A percentile compares a stretch with the other conserved stretches of the same genome.
Evolutionary conservation across 768 basidiomycete species (phyloP).

Genomic region (Terana coerulea): DNA sequence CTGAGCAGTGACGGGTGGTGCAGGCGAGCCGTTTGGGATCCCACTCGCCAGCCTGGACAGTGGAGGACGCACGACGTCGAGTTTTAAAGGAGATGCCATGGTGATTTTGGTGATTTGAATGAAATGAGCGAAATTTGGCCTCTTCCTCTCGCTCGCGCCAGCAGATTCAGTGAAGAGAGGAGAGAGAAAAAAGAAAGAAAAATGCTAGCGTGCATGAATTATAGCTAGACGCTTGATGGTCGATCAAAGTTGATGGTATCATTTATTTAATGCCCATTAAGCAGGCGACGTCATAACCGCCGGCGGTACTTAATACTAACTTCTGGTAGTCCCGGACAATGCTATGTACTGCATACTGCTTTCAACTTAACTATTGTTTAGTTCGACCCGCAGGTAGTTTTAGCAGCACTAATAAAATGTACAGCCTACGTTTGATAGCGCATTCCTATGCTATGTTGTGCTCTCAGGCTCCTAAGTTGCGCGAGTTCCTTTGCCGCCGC

Average conservation of each 20-base stretch:
- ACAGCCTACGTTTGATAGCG: no score
- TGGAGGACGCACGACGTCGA: slow-evolving; percentile 31
- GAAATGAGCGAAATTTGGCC: slow-evolving; percentile 18
- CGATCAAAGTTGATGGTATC: neutral
- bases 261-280: no score
- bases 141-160: slow-evolving; percentile 30
- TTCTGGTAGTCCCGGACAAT: no score
- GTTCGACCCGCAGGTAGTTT: no score
- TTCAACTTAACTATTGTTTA: no score
- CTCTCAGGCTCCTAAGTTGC: no score
- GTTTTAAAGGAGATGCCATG: slow-evolving; percentile 15
- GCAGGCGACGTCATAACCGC: no score
- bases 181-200: slow-evolving; percentile 26
- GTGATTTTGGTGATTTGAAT: slow-evolving; percentile 4
- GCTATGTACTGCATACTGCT: no score
- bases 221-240: slow-evolving; percentile 5
- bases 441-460: no score
- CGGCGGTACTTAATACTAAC: no score
- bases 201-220: neutral
- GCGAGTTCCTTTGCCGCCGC: no score
- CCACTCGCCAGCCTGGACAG: slow-evolving; percentile 44
- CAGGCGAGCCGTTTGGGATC: slow-evolving; percentile 31
- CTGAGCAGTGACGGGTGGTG: slow-evolving; percentile 33
- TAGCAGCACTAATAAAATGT: no score
- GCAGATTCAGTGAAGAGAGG: slow-evolving; percentile 23